Evolutionary conservation across 352 stramenopile genomes (phyloP), one percentile per base, ranked within the genome.

Genomic region (Pythium sukuiense): DNA sequence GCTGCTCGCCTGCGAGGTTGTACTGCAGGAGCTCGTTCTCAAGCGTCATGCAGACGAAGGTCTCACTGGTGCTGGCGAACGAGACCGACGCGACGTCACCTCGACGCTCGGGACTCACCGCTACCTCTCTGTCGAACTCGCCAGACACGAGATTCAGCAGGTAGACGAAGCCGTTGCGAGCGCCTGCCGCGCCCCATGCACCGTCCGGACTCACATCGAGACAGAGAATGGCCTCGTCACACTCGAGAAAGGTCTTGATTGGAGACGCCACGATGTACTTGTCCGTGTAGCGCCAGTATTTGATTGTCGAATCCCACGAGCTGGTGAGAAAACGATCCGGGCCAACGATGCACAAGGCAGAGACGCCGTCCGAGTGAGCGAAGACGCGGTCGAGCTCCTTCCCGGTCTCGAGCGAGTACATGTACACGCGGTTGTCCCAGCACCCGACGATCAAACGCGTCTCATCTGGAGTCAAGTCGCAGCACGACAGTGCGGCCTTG

Each of bases 361-460:
- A 91, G 35, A 95, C 83, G 6, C 83, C 83, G 37, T 92, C 83
- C 2, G 74, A 77, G 41, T 94, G 86, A 1, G 83, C 84, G 3
- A 86, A 65, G 5, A 88, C 71, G 13, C 81, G 87, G 62, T 94
- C 82, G 30, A 92, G 60, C 12, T 85, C 74, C 1, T 73, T 63
- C 1, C 81, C 84, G 3, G 76, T 88, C 24, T 78, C 60, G 3
- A 77, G 32, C 2, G 81, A 92, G 64, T 90, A 76, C 84, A 95
- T 92, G 70, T 87, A 87, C 49, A 95, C 77, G 52, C 69, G 65
- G 57, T 90, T 88, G 59, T 95, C 85, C 79, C 82, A 90, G 50
- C 79, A 89, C 1, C 85, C 85, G 45, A 93, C 65, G 3, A 95
- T 69, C 3, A 88, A 65, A 18, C 84, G 37, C 6, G 67, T 81